These are phyloP conservation scores for Boechera stricta DNA, from an alignment of 345 rosid genomes.

Conservation along the genomic window DNA sequence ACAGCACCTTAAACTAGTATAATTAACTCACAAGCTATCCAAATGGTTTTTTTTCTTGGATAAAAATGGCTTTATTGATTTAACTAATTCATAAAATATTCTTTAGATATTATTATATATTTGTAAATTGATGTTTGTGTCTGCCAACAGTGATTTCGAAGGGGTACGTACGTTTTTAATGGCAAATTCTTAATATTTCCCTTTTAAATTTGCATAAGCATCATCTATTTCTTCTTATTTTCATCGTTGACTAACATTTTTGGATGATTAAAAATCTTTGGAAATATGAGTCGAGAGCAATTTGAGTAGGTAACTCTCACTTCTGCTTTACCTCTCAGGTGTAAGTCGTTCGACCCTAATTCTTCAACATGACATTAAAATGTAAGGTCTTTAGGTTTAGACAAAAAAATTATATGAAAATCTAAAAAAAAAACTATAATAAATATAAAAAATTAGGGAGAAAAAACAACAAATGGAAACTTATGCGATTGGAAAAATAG, in stretches of 20 bases:
- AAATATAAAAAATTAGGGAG: neutral
- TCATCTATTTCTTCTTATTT: slow-evolving; percentile 5
- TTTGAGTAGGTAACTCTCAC: neutral
- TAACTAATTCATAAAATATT: neutral
- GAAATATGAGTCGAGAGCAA: slow-evolving; percentile 1
- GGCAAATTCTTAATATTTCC: neutral
- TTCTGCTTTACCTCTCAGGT: neutral
- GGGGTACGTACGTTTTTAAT: too few species aligned
- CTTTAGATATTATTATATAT: neutral
- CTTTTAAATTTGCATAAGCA: neutral
- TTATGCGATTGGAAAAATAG: neutral
- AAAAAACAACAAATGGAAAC: neutral
- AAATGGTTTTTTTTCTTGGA: neutral
- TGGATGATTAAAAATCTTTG: neutral
- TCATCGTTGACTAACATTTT: slow-evolving; percentile 13
- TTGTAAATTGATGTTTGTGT: neutral
- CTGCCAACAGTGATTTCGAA: neutral
- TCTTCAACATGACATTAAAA: neutral
- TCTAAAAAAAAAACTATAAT: neutral
- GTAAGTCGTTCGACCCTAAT: neutral
- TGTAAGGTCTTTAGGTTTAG: neutral
- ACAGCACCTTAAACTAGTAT: neutral
- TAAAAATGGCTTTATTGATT: neutral
- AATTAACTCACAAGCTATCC: neutral
- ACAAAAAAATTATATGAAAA: neutral